Conservation (phyloP, 2,329 filamentous ascomycete genomes). For the Cladorrhinum sp. region DNA sequence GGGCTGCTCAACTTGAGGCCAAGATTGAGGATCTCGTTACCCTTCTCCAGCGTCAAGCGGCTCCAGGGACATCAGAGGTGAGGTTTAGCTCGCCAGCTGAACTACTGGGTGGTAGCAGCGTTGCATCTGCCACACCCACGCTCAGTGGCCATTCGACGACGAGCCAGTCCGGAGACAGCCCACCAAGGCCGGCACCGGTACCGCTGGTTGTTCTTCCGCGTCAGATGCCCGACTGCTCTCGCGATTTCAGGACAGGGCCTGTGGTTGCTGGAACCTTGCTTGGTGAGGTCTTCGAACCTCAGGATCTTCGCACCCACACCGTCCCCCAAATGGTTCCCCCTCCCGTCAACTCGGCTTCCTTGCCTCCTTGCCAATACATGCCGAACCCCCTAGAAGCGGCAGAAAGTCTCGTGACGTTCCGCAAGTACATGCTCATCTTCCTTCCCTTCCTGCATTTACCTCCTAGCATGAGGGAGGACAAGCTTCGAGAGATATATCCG, state of each 20-base stretch:
- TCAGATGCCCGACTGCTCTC: slow-evolving; percentile 4
- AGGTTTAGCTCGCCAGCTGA: slow-evolving; percentile 21
- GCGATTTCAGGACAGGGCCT: not conserved
- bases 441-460: slow-evolving; percentile 46
- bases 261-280: not conserved
- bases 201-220: not conserved
- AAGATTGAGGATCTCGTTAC: slow-evolving; percentile 49
- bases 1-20: slow-evolving; percentile 47
- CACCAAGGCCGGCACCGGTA: not conserved
- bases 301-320: not conserved
- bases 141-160: slow-evolving; percentile 14
- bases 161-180: slow-evolving; percentile 13
- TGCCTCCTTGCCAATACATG: slow-evolving; percentile 19
- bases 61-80: slow-evolving; percentile 16
- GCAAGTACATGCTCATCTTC: slow-evolving; percentile 38
- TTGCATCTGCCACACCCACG: slow-evolving; percentile 15
- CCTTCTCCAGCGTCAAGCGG: slow-evolving; percentile 36
- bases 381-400: slow-evolving; percentile 23
- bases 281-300: not conserved
- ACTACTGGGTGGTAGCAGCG: slow-evolving; percentile 3
- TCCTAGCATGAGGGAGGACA: slow-evolving; percentile 34
- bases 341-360: not conserved
- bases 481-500: slow-evolving; percentile 41
- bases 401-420: slow-evolving; percentile 39
- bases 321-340: not conserved